These are phyloP conservation scores for Fomitopsis pulvina DNA, from an alignment of 768 basidiomycete species.

Conservation along the genomic window DNA sequence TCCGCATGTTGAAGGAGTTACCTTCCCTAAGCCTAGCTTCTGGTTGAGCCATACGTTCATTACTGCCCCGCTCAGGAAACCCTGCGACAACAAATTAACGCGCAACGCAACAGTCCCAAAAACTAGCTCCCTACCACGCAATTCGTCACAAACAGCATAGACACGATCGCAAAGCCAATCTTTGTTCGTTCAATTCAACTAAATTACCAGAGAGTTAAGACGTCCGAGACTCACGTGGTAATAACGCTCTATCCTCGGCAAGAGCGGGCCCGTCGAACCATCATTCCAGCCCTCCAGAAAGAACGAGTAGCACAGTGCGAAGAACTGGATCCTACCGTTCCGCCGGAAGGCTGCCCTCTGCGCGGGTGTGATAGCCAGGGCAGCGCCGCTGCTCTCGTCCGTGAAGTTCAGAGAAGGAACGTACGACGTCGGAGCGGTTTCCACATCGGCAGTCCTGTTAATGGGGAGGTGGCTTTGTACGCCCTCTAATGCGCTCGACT, in stretches of 20 bases:
- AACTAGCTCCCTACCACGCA: slow-evolving; percentile 27
- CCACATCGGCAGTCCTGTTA: background rate
- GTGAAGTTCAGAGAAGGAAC: slow-evolving; percentile 8
- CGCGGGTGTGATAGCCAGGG: slow-evolving; percentile 14
- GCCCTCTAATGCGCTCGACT: background rate
- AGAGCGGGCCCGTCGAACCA: slow-evolving; percentile 63
- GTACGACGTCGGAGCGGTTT: slow-evolving; percentile 10
- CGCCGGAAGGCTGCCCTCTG: slow-evolving; percentile 10
- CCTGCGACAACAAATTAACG: slow-evolving; percentile 19
- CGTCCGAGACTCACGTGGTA: slow-evolving; percentile 30
- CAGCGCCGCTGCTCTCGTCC: slow-evolving; percentile 1
- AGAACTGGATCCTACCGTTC: slow-evolving; percentile 37
- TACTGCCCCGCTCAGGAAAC: slow-evolving; percentile 43
- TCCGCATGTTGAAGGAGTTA: slow-evolving; percentile 9
- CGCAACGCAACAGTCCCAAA: no score
- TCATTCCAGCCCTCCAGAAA: slow-evolving; percentile 76
- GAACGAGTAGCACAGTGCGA: slow-evolving; percentile 48
- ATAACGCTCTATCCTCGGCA: slow-evolving; percentile 62
- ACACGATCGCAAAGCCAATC: slow-evolving; percentile 48
- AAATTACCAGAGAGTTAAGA: no score
- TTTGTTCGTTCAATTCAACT: slow-evolving; percentile 11
- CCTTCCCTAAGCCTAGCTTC: slow-evolving; percentile 45
- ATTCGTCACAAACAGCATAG: slow-evolving; percentile 51
- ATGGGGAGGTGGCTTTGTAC: background rate
- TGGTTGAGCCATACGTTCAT: slow-evolving; percentile 42